A percentile compares a stretch with the other conserved stretches of the same genome.
phyloP scores from a whole-genome alignment of 768 basidiomycete genomes.

The Lentinula detonsa region DNA sequence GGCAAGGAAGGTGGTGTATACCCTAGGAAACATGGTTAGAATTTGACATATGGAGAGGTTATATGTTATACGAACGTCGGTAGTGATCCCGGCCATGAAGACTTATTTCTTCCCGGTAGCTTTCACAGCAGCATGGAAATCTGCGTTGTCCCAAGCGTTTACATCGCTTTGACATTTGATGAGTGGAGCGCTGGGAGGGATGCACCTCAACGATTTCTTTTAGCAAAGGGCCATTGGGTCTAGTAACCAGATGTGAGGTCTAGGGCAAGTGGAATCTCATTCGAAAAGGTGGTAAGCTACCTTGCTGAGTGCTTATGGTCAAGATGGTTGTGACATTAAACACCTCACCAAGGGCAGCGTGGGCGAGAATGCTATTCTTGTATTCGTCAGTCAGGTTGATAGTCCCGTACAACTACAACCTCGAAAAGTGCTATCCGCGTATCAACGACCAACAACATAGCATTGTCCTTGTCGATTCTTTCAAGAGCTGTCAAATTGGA shows the following conservation, averaged over 20 bases:
- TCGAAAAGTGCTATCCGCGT: constrained; percentile 43
- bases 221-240: constrained; percentile 45
- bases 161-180: constrained; percentile 45
- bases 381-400: constrained; percentile 24
- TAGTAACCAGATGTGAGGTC: constrained; percentile 7
- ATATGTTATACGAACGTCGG: constrained; percentile 29
- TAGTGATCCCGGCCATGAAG: constrained; percentile 45
- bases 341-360: constrained; percentile 37
- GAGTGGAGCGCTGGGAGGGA: constrained; percentile 28
- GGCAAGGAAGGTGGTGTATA: constrained; percentile 43
- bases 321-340: constrained; percentile 41
- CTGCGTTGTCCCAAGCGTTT: constrained; percentile 45
- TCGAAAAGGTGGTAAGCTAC: constrained; percentile 15
- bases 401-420: constrained; percentile 30
- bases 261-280: not conserved
- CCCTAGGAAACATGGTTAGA: constrained; percentile 17
- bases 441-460: constrained; percentile 38
- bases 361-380: constrained; percentile 40
- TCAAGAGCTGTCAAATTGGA: not conserved
- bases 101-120: constrained; percentile 45
- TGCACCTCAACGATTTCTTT: constrained; percentile 39
- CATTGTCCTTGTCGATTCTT: constrained; percentile 39
- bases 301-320: constrained; percentile 38
- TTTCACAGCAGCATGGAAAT: constrained; percentile 38
- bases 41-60: not conserved